Conservation (phyloP, 2,329 filamentous ascomycete genomes). For the Coniochaeta sp. region DNA sequence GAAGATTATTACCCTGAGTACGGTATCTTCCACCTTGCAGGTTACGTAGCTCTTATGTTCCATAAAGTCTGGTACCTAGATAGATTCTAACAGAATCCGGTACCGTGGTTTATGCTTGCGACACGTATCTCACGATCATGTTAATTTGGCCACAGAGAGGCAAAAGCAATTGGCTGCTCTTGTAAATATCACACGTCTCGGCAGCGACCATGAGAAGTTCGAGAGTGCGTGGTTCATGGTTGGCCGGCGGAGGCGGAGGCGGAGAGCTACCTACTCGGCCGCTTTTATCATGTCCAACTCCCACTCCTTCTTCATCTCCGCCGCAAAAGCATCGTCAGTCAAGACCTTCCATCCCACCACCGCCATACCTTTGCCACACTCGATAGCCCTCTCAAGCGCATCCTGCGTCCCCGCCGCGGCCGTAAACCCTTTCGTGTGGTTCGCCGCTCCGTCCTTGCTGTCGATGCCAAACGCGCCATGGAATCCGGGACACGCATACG, state of each 20-base stretch:
- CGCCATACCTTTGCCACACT: conserved; percentile 25
- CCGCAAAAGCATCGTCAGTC: conserved; percentile 14
- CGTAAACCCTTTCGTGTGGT: conserved; percentile 34
- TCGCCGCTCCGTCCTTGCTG: conserved; percentile 24
- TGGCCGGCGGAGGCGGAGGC: no score
- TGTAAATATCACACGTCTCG: no score
- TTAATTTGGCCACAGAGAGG: no score
- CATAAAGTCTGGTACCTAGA: no score
- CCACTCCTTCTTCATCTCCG: conserved; percentile 15
- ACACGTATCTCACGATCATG: no score
- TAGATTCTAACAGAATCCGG: no score
- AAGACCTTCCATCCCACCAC: conserved; percentile 20
- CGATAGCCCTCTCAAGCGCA: conserved; percentile 22
- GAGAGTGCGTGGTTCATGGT: neutral
- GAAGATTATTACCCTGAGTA: no score
- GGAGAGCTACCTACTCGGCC: conserved; percentile 11
- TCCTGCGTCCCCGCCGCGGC: conserved; percentile 28
- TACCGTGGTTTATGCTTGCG: no score
- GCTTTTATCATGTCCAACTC: conserved; percentile 21
- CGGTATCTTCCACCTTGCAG: no score
- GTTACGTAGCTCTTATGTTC: no score
- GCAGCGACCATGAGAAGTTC: neutral
- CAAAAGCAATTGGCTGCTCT: no score
- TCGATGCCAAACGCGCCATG: conserved; percentile 33
- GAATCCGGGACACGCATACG: conserved; percentile 34